Evolutionary conservation across 108 stramenopile species (phyloP), one percentile per base, ranked within the genome.

Genomic region (Cyclotella choctawhatcheeana): DNA sequence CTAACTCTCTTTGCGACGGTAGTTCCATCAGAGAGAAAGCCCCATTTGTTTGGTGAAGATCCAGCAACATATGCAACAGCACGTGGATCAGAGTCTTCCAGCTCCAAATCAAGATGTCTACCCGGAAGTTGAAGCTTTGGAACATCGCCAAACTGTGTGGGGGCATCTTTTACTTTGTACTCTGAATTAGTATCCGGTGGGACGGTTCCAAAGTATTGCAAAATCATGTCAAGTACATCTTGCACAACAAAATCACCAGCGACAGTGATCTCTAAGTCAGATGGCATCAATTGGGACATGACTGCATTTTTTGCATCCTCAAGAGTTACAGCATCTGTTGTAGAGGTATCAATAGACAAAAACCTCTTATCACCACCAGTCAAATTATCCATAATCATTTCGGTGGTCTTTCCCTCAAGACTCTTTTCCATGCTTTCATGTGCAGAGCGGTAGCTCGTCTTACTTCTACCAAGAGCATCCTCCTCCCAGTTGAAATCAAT

Each of bases 61-160:
- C 98, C 98, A 21, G 96, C 89, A 48, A 98, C 96, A 71, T 98
- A 97, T 0, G 95, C 94, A 25, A 97, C 92, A 18, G 98, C 98
- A 34, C 98, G 96, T 32, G 95, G 96, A 73, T 98, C 97, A 20
- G 95, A 91, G 71, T 98, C 98, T 48, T 93, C 82, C 16, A 98
- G 85, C 67, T 96, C 91, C 53, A 98, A 83, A 58, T 96, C 93
- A 20, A 97, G 69, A 71, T 91, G 86, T 35, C 86, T 77, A 2
- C 90, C 91, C 25, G 95, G 90, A 7, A 69, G 32, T 51, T 73
- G 64, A 40, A 91, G 76, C 14, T 65, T 26, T 18, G 93, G 95
- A 6, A 93, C 89, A 45, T 82, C 77, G 44, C 82, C 77, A 48
- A 83, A 77, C 34, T 76, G 73, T 5, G 35, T 58, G 26, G 68